Base-by-base conservation (phyloP, 139 green algal genomes). In the Prasinococcaceae sp. region DNA sequence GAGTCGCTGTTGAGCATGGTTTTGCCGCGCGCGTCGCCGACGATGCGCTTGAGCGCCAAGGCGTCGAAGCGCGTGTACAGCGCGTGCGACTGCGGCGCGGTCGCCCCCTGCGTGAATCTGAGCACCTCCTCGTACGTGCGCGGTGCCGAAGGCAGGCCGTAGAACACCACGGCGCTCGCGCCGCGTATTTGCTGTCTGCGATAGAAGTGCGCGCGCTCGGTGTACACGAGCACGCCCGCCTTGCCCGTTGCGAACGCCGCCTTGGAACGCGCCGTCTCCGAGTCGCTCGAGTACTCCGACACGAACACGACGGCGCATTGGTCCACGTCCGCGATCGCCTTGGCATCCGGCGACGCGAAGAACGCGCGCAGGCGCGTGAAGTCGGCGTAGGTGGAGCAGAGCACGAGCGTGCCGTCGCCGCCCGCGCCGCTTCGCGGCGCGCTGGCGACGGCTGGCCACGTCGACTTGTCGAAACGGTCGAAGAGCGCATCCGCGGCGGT, bases 191-290 rank as follows among this genome's bases (percentile, higher is more conserved):
- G 56, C 27, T 79, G 69, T 17, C 88, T 64, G 58, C 85, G 56
- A 69, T 95, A 98, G 50, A 97, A 98, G 64, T 96, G 87, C 2
- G 87, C 74, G 1, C 89, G 65, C 71, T 98, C 89, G 2, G 84
- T 95, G 69, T 92, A 92, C 14, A 98, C 58, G 63, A 95, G 47
- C n/a, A 97, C 37, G 6, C 69, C 69, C 2, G 55, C 63, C 4
- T 74, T 57, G 0, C 79, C 68, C 42, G 92, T 66, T 37, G 65
- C 79, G 64, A 98, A 98, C 41, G 68, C 59, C 43, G 75, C 58
- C 12, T 83, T 57, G 1, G 64, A 68, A 24, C 80, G 72, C 12
- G 78, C 70, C 10, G 79, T 71, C 33, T 94, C 77, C 0, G 59
- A 41, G 10, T 46, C 47, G n/a, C 69, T 60, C 9, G 74, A 86